Evolutionary conservation across 306 rosid genomes (phyloP).

Genomic region (Vigna nakashimae): DNA sequence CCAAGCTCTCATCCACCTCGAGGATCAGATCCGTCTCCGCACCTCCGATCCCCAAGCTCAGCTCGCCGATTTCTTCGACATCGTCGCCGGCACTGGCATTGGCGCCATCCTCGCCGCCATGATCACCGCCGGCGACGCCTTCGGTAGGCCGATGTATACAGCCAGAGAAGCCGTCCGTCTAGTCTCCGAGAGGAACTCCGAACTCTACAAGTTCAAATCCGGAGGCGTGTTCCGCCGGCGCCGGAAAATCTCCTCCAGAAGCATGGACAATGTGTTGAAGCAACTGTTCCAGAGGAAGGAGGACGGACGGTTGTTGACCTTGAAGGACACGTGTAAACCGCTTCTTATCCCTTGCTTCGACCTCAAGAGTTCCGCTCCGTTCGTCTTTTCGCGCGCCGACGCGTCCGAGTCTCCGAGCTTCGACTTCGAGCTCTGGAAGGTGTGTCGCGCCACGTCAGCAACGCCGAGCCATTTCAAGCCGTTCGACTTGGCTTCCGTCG

Average conservation of each 20-base stretch:
- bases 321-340: conserved; percentile 90
- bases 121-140: conserved; percentile 71
- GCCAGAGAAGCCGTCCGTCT: conserved; percentile 70
- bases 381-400: conserved; percentile 95
- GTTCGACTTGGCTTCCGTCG: conserved; percentile 73
- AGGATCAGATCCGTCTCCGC: conserved; percentile 94
- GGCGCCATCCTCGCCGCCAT: conserved; percentile 86
- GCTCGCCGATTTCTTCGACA: conserved; percentile 84
- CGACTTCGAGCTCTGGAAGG: conserved; percentile 94
- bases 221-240: conserved; percentile 59
- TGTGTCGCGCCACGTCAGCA: conserved; percentile 92
- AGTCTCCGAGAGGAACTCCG: conserved; percentile 52
- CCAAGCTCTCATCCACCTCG: conserved; percentile 73
- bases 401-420: conserved; percentile 87
- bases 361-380: conserved; percentile 91
- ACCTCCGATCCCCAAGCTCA: conserved; percentile 81
- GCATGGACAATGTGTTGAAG: conserved; percentile 74
- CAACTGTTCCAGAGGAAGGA: conserved; percentile 63
- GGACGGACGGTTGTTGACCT: conserved; percentile 62
- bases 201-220: conserved; percentile 52
- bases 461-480: conserved; percentile 85
- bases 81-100: conserved; percentile 83
- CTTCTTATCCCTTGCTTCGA: conserved; percentile 93
- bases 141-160: conserved; percentile 77
- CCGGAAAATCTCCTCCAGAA: conserved; percentile 60